Evolutionary conservation across 305 asterid species (phyloP).

Genomic region (Striga hermonthica): DNA sequence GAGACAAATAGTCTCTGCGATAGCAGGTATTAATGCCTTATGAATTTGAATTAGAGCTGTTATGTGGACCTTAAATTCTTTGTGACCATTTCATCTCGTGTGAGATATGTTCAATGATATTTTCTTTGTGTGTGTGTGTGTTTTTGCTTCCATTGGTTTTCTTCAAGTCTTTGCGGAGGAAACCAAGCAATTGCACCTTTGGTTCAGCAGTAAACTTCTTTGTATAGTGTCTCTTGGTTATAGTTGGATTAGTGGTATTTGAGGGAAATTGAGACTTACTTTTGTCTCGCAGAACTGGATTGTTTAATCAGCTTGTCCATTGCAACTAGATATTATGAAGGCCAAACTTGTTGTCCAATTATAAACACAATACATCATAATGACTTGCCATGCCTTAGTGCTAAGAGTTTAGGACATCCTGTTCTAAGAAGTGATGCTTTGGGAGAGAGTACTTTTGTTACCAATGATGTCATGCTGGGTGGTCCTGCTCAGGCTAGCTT

Average conservation of each 20-base stretch:
- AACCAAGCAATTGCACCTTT: neutral
- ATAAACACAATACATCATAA: slow-evolving; percentile 43
- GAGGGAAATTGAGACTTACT: slow-evolving; percentile 13
- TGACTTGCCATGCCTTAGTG: slow-evolving; percentile 60
- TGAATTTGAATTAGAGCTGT: slow-evolving; percentile 21
- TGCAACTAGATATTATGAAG: slow-evolving; percentile 82
- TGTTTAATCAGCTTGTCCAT: slow-evolving; percentile 87
- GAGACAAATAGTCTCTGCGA: slow-evolving; percentile 73
- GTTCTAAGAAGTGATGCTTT: slow-evolving; percentile 71
- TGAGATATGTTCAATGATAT: slow-evolving; percentile 18
- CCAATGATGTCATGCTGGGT: slow-evolving; percentile 81
- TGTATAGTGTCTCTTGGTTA: too few species aligned
- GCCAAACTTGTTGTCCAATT: slow-evolving; percentile 75
- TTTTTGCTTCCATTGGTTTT: slow-evolving; percentile 2
- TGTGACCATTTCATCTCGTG: neutral
- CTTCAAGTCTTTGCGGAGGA: neutral
- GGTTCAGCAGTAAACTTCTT: neutral
- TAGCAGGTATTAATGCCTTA: slow-evolving; percentile 61
- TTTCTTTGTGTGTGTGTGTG: slow-evolving; percentile 15
- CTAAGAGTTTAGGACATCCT: slow-evolving; percentile 88
- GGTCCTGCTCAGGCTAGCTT: slow-evolving; percentile 69
- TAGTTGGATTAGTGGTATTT: too few species aligned
- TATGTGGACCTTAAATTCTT: too few species aligned
- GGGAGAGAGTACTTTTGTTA: slow-evolving; percentile 78
- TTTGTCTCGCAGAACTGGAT: slow-evolving; percentile 80